phyloP scores from a whole-genome alignment of 2,329 filamentous ascomycete genomes.

The Colletotrichum liaoningense region DNA sequence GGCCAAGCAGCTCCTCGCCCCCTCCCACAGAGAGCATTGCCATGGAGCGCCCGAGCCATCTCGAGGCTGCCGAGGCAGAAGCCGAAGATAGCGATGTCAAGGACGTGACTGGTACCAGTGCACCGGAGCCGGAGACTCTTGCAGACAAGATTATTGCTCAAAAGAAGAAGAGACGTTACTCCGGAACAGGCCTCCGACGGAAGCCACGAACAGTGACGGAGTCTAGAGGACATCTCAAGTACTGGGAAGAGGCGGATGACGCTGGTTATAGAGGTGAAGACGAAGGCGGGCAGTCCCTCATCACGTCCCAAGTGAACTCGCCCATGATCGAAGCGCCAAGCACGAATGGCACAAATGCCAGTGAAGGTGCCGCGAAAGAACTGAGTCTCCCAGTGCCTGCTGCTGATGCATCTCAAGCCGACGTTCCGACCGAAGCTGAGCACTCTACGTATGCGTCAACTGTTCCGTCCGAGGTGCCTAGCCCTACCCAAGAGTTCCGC shows the following conservation, averaged over 20 bases:
- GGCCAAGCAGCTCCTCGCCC: constrained; percentile 25
- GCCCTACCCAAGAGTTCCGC: constrained; percentile 50
- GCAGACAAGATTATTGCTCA: constrained; percentile 53
- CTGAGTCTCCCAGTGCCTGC: constrained; percentile 19
- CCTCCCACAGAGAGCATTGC: constrained; percentile 17
- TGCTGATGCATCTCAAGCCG: constrained; percentile 12
- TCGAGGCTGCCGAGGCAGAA: constrained; percentile 2
- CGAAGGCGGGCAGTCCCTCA: constrained; percentile 48
- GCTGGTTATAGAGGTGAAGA: constrained; percentile 80
- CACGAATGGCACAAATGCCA: constrained; percentile 5
- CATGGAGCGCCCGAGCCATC: constrained; percentile 21
- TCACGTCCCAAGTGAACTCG: constrained; percentile 33
- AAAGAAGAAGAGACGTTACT: constrained; percentile 78
- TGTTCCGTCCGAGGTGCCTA: constrained; percentile 49
- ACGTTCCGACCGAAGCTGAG: constrained; percentile 1
- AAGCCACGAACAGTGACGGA: constrained; percentile 79
- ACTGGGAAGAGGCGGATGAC: constrained; percentile 90
- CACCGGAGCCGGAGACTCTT: constrained; percentile 70
- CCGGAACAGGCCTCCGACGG: constrained; percentile 82
- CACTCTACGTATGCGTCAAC: constrained; percentile 26
- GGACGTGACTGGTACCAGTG: constrained; percentile 73
- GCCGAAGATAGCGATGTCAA: constrained; percentile 54
- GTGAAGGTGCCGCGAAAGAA: background rate
- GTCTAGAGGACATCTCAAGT: constrained; percentile 83
- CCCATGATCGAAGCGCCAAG: constrained; percentile 29